These are phyloP conservation scores for Boletales sp. DNA, from an alignment of 768 basidiomycete species.

Conservation along the genomic window DNA sequence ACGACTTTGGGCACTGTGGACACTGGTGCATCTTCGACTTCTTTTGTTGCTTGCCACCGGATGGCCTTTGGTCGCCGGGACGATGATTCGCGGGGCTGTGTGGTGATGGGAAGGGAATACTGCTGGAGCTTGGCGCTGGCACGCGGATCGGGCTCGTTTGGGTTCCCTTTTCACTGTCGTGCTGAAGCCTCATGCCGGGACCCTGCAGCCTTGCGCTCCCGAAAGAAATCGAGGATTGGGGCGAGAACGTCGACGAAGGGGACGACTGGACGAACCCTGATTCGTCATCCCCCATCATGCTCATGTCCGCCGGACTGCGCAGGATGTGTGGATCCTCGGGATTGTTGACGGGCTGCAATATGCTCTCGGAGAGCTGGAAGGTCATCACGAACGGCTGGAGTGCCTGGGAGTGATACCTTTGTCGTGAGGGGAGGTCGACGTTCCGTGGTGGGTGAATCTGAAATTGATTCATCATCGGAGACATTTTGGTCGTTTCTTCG, in stretches of 20 bases:
- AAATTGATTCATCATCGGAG: constrained; percentile 31
- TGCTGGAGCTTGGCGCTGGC: constrained; percentile 3
- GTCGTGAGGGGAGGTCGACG: constrained; percentile 2
- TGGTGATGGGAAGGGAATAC: constrained; percentile 6
- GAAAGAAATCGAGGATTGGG: constrained; percentile 3
- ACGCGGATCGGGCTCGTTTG: constrained; percentile 13
- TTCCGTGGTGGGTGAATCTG: constrained; percentile 21
- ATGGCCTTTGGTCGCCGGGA: constrained; percentile 7
- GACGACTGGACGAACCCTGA: constrained; percentile 6
- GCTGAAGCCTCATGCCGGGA: constrained; percentile 24
- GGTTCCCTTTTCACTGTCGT: constrained; percentile 5
- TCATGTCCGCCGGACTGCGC: constrained; percentile 13
- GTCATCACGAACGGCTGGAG: constrained; percentile 29
- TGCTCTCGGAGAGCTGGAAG: constrained; percentile 25
- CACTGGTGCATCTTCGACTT: constrained; percentile 52
- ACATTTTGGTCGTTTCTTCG: constrained; percentile 26
- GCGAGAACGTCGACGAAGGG: constrained; percentile 3
- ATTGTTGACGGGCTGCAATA: constrained; percentile 24
- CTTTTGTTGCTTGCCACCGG: constrained; percentile 21
- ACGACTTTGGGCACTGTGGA: constrained; percentile 40
- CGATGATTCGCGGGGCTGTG: constrained; percentile 3
- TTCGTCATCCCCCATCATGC: constrained; percentile 14
- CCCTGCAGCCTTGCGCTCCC: constrained; percentile 13
- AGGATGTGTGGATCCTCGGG: constrained; percentile 24
- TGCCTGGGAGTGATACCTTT: constrained; percentile 9